Conservation (phyloP, 2,329 filamentous ascomycete genomes). For the Huntiella bhutanensis region DNA sequence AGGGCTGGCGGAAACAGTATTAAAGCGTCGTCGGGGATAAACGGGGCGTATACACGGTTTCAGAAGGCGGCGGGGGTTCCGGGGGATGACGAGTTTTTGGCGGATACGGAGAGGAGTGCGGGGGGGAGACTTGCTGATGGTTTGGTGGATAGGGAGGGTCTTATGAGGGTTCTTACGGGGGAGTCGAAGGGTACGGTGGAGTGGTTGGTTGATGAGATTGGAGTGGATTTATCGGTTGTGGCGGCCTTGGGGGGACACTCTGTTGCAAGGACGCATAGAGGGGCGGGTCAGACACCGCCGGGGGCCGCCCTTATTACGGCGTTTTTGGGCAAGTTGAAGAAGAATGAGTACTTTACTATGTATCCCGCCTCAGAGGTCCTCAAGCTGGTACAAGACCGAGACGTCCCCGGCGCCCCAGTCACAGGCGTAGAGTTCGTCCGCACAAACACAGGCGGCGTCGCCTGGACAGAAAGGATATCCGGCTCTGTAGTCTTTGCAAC, state of each 20-base stretch:
- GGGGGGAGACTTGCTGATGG: slow-evolving; percentile 21
- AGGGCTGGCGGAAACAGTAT: slow-evolving; percentile 47
- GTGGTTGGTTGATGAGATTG: slow-evolving; percentile 38
- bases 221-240: slow-evolving; percentile 38
- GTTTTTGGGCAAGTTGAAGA: slow-evolving; percentile 31
- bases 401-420: slow-evolving; percentile 17
- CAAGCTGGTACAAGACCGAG: slow-evolving; percentile 22
- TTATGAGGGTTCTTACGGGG: slow-evolving; percentile 30
- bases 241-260: slow-evolving; percentile 41
- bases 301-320: slow-evolving; percentile 38
- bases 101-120: slow-evolving; percentile 38
- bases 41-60: slow-evolving; percentile 39
- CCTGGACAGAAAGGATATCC: slow-evolving; percentile 19
- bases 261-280: slow-evolving; percentile 36
- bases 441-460: slow-evolving; percentile 15
- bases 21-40: slow-evolving; percentile 49
- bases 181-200: slow-evolving; percentile 29
- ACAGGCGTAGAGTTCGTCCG: slow-evolving; percentile 31
- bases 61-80: slow-evolving; percentile 24
- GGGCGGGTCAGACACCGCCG: slow-evolving; percentile 34
- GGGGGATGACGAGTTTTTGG: slow-evolving; percentile 24
- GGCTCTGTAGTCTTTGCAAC: slow-evolving; percentile 41
- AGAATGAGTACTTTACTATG: slow-evolving; percentile 30
- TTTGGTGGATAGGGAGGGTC: slow-evolving; percentile 20
- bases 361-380: slow-evolving; percentile 34